These are phyloP conservation scores for Teratosphaeria zuluensis DNA, from an alignment of 2,329 filamentous ascomycete species.

Conservation along the genomic window DNA sequence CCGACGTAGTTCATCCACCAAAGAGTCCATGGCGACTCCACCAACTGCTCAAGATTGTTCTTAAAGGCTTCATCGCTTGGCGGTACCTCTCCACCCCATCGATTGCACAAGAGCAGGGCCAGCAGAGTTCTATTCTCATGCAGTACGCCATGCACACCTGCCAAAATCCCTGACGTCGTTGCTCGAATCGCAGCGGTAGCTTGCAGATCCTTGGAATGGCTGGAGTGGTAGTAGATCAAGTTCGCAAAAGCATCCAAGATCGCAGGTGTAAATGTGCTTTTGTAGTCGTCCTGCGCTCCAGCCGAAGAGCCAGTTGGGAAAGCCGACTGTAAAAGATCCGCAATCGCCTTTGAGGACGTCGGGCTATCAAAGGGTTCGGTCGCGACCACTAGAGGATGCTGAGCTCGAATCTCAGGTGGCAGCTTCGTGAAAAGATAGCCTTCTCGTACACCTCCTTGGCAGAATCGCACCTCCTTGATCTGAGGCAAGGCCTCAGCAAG, in stretches of 20 bases:
- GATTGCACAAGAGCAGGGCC: conserved; percentile 59
- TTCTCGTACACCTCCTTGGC: conserved; percentile 78
- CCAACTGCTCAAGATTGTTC: conserved; percentile 41
- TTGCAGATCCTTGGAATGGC: conserved; percentile 36
- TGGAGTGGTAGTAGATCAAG: conserved; percentile 42
- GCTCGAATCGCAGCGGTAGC: conserved; percentile 63
- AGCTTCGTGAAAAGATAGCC: conserved; percentile 69
- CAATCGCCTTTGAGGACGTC: conserved; percentile 38
- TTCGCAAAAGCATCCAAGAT: conserved; percentile 51
- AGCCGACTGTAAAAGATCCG: conserved; percentile 38
- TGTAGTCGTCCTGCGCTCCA: conserved; percentile 25
- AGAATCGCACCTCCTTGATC: conserved; percentile 69
- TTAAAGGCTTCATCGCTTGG: conserved; percentile 49
- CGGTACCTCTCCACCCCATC: conserved; percentile 61
- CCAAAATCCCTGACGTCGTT: conserved; percentile 58
- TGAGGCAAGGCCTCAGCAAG: conserved; percentile 59
- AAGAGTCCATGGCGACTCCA: conserved; percentile 41
- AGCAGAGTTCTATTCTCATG: conserved; percentile 64
- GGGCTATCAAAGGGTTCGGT: conserved; percentile 44
- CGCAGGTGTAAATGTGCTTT: conserved; percentile 31
- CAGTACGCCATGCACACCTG: conserved; percentile 60
- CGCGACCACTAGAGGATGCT: conserved; percentile 57
- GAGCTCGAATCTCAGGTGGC: conserved; percentile 46
- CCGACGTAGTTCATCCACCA: conserved; percentile 62
- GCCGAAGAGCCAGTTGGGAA: conserved; percentile 30